These are phyloP conservation scores for Vaccinium vitisidaea DNA, from an alignment of 148 eudicot species.

Conservation along the genomic window DNA sequence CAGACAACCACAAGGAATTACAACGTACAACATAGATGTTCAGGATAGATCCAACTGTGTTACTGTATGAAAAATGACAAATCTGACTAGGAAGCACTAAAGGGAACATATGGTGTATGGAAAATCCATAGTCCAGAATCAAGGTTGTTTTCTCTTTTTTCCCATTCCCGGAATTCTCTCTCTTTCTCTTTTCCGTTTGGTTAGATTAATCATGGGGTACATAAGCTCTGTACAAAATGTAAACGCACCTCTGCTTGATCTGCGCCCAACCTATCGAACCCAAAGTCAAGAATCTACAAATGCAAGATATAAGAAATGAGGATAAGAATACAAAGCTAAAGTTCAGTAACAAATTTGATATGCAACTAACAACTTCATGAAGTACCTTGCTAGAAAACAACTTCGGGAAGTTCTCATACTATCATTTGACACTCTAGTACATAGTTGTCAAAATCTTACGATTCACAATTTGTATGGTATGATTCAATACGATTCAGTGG, in stretches of 20 bases:
- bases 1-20: background rate
- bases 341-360: background rate
- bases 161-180: background rate
- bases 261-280: slow-evolving; percentile 92
- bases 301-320: slow-evolving; percentile 13
- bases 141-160: background rate
- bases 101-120: background rate
- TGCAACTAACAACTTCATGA: background rate
- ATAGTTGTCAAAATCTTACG: too few species aligned
- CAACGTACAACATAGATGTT: background rate
- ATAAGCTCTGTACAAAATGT: background rate
- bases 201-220: slow-evolving; percentile 5
- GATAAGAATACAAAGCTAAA: background rate
- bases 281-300: slow-evolving; percentile 91
- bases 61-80: background rate
- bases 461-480: too few species aligned
- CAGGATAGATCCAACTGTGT: background rate
- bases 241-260: slow-evolving; percentile 65
- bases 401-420: background rate
- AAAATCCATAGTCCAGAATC: background rate
- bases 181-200: background rate
- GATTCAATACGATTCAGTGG: too few species aligned
- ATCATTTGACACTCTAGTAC: background rate
- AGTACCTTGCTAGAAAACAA: background rate
- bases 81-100: background rate